Percentiles rank a stretch among this genome's conserved stretches.
phyloP scores from a whole-genome alignment of 176 grass and related monocot genomes.

The Musa acuminata region DNA sequence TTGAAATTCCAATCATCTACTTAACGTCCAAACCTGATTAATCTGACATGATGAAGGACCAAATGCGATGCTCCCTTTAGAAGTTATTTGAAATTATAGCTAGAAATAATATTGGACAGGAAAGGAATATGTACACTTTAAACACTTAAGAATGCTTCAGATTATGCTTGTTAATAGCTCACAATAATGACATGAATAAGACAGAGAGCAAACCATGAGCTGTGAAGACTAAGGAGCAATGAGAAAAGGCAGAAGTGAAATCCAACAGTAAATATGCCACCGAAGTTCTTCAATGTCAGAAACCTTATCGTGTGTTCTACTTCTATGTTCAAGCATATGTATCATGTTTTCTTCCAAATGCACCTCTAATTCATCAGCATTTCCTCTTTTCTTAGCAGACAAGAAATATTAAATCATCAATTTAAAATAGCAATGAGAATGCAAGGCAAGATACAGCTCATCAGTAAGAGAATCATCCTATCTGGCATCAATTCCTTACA shows the following conservation, averaged over 20 bases:
- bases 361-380: no score
- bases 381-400: background rate
- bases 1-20: no score
- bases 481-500: slow-evolving; percentile 36
- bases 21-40: no score
- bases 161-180: background rate
- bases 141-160: background rate
- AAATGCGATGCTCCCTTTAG: background rate
- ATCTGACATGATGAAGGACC: background rate
- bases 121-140: background rate
- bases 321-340: no score
- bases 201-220: background rate
- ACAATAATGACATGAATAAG: background rate
- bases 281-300: no score
- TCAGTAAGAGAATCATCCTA: slow-evolving; percentile 7
- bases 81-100: background rate
- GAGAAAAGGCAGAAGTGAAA: no score
- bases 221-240: no score
- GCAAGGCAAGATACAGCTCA: background rate
- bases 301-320: no score
- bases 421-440: background rate
- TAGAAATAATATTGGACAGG: background rate
- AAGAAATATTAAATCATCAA: slow-evolving; percentile 11
- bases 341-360: no score
- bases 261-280: no score